phyloP scores from a whole-genome alignment of 768 basidiomycete genomes.

The Tylopilus cervinicoccineus region DNA sequence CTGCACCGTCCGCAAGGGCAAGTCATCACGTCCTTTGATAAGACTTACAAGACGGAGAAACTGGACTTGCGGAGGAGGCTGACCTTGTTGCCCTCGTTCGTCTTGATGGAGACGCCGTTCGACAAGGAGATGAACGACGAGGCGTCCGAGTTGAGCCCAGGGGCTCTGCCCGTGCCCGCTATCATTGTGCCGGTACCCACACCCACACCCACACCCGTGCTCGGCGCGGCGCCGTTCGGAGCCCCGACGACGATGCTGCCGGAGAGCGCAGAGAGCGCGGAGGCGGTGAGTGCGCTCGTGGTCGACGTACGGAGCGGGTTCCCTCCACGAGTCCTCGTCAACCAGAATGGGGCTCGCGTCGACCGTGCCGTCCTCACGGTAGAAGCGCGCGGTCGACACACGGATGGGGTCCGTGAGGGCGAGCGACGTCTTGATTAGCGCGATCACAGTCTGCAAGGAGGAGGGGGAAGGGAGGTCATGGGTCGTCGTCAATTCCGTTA shows the following conservation, averaged over 20 bases:
- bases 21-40: background rate
- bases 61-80: slow-evolving; percentile 17
- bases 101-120: slow-evolving; percentile 20
- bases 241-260: too few relatives aligned
- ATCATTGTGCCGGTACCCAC: background rate
- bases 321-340: slow-evolving; percentile 32
- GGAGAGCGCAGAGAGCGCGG: slow-evolving; percentile 11
- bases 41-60: slow-evolving; percentile 26
- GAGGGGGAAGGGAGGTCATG: too few relatives aligned
- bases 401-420: slow-evolving; percentile 17
- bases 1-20: background rate
- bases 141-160: slow-evolving; percentile 23
- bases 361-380: slow-evolving; percentile 28
- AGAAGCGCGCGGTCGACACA: slow-evolving; percentile 25
- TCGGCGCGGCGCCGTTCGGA: too few relatives aligned
- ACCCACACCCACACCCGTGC: too few relatives aligned
- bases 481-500: too few relatives aligned
- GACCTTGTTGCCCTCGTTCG: slow-evolving; percentile 15
- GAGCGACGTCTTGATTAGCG: slow-evolving; percentile 19
- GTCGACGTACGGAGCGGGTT: slow-evolving; percentile 28
- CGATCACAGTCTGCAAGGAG: slow-evolving; percentile 26
- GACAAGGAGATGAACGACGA: slow-evolving; percentile 22
- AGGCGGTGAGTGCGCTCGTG: slow-evolving; percentile 13
- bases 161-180: background rate
- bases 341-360: slow-evolving; percentile 18